Evolutionary conservation across 148 eudicot genomes (phyloP).

Genomic region (Vaccinium corymbosum): DNA sequence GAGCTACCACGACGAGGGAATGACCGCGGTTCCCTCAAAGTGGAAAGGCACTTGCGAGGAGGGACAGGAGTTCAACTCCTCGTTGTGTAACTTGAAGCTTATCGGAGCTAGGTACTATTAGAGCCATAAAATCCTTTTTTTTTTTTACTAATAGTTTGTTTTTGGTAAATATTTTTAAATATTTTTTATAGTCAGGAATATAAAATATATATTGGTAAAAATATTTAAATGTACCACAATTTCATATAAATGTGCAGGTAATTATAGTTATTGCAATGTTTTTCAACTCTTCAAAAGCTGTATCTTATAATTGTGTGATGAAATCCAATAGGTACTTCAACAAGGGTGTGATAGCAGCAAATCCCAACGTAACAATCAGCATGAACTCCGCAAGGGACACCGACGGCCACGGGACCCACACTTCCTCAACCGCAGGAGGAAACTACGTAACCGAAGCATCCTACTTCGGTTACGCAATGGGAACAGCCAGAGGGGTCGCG

Average conservation of each 20-base stretch:
- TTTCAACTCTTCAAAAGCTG: no score
- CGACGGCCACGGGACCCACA: conserved; percentile 36
- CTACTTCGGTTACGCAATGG: conserved; percentile 26
- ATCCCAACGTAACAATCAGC: conserved; percentile 26
- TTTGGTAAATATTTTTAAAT: no score
- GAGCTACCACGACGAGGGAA: conserved; percentile 49
- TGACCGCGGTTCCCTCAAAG: conserved; percentile 32
- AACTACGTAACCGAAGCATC: conserved; percentile 21
- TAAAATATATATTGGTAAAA: no score
- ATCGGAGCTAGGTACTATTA: conserved; percentile 35
- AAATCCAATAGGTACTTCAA: conserved; percentile 31
- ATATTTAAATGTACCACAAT: no score
- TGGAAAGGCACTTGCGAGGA: conserved; percentile 58
- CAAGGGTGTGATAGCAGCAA: conserved; percentile 38
- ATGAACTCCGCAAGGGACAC: conserved; percentile 33
- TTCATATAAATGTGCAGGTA: no score
- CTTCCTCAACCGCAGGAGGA: conserved; percentile 26
- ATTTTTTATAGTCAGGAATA: no score
- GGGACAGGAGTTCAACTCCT: conserved; percentile 39
- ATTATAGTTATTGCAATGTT: no score
- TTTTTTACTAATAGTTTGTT: no score
- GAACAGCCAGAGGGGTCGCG: conserved; percentile 32
- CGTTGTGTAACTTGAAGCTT: conserved; percentile 54
- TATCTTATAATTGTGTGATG: background rate
- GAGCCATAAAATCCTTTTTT: no score